Conservation (phyloP, 257 asterid species). For the Solanum ossicruentum region DNA sequence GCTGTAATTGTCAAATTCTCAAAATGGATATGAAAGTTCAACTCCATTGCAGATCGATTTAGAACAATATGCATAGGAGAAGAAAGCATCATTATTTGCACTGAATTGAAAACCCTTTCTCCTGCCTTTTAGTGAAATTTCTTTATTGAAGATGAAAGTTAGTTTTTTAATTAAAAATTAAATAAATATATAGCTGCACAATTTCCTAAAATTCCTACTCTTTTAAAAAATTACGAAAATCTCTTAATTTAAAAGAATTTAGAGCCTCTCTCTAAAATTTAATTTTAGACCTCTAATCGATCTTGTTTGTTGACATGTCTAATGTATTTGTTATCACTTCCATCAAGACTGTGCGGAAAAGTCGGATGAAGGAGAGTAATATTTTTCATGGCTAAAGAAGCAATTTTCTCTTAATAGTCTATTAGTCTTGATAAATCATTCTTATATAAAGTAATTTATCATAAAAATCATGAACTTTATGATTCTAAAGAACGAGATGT, state of each 20-base stretch:
- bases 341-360: background rate
- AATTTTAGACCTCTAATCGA: no score
- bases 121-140: no score
- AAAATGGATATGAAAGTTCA: conserved; percentile 12
- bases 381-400: background rate
- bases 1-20: background rate
- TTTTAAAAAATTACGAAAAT: no score
- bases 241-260: no score
- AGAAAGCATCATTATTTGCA: background rate
- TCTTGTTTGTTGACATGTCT: no score
- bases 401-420: background rate
- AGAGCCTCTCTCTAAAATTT: no score
- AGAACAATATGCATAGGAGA: background rate
- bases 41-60: background rate
- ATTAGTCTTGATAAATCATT: background rate
- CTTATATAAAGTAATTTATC: background rate
- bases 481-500: background rate
- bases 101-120: no score
- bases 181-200: no score
- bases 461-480: background rate
- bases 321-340: background rate
- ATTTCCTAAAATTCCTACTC: no score
- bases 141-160: no score
- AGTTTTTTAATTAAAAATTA: no score
- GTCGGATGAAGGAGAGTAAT: background rate